phyloP scores from a whole-genome alignment of 805 yeast species.

The Kazachstania africana region DNA sequence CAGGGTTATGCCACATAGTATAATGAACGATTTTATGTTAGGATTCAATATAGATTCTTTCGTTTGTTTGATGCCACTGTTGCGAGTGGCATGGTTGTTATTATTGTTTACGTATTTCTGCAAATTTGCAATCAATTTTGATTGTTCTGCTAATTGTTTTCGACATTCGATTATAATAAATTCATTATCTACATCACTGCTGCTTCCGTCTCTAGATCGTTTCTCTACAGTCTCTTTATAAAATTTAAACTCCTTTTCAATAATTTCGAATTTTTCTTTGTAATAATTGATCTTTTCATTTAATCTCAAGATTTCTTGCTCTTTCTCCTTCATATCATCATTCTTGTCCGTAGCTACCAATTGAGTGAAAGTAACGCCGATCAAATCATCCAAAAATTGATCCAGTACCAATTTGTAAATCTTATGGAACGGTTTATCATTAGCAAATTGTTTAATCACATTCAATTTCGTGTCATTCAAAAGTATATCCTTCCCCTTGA shows the following conservation, averaged over 20 bases:
- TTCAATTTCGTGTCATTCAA: constrained; percentile 1
- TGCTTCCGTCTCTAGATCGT: not conserved
- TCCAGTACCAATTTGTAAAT: constrained; percentile 18
- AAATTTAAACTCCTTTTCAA: constrained; percentile 20
- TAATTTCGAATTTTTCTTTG: constrained; percentile 17
- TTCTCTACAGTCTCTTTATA: constrained; percentile 15
- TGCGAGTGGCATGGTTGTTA: not conserved
- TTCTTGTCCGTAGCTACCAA: constrained; percentile 1
- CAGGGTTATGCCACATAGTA: not conserved
- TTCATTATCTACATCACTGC: constrained; percentile 11
- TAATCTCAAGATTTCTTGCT: constrained; percentile 10
- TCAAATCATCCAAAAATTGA: constrained; percentile 23
- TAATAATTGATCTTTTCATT: constrained; percentile 11
- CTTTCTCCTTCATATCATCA: constrained; percentile 11
- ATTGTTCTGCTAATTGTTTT: constrained; percentile 21
- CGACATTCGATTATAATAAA: constrained; percentile 21
- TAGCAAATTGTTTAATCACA: constrained; percentile 21
- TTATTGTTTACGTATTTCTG: too few species aligned
- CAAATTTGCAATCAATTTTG: constrained; percentile 13
- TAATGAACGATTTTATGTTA: not conserved
- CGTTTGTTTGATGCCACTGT: not conserved
- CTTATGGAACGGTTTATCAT: constrained; percentile 20
- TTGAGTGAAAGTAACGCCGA: constrained; percentile 24
- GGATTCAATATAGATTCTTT: not conserved
- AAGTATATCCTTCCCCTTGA: not conserved